Evolutionary conservation across 2,329 filamentous ascomycete genomes (phyloP), one percentile per base, ranked within the genome.

Genomic region (Aspergillus sp.): DNA sequence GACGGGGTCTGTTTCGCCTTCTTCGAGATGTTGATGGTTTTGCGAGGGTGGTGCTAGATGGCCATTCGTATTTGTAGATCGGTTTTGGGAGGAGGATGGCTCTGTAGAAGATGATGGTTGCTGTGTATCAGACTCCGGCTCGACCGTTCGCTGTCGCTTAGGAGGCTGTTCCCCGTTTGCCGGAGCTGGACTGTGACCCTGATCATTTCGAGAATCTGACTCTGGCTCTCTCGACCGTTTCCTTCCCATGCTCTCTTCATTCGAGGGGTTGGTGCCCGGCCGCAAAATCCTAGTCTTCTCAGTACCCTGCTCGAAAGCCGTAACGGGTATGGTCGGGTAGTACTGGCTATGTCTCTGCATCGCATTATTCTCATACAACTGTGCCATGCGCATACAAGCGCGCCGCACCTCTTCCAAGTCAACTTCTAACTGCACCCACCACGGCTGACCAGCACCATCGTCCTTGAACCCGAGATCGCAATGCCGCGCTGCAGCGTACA

Each of bases 401-500:
- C 78, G 79, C 38, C 79, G 72, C 53, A 94, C 86, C 52, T 86
- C 81, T 19, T 77, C 74, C 55, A 91, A 76, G 53, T 83, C 80
- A 32, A 90, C 86, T 30, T 82, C 81, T 45, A 95, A 72, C 48
- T 81, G 78, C 50, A 84, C 84, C 91, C 91, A 98, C 93, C 93
- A 98, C 0, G 90, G 79, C 57, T 82, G 78, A 33, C 86, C 88
- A 45, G 83, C 73, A 38, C 85, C 75, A 57, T 94, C 88, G 54
- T 88, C 85, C 7, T 76, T 73, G 47, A 97, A 84, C n/a, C 77
- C 79, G 30, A 89, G 77, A 32, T 81, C 77, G 27, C 83, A 86
- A 60, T 90, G 84, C 39, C 83, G 82, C 49, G 88, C 86, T 5
- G 88, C 88, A 51, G 91, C 93, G 70, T 94, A 96, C 22, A 98